Conservation (phyloP, 345 rosid species). For the Camelina neglecta region DNA sequence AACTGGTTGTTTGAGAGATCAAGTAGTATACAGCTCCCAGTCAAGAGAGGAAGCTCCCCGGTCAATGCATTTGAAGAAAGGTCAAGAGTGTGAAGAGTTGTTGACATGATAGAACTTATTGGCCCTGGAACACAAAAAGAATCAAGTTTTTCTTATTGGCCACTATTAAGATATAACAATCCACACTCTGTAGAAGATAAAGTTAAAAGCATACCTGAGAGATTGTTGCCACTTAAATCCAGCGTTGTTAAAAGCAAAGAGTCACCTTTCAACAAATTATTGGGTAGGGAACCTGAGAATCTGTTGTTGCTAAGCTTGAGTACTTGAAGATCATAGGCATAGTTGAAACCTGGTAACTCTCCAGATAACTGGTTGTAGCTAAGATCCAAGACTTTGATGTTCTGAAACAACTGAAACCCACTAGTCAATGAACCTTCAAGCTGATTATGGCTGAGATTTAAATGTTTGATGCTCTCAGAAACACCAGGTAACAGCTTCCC, state of each 20-base stretch:
- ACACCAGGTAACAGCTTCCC: constrained; percentile 77
- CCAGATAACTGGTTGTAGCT: constrained; percentile 94
- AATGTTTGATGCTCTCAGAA: constrained; percentile 73
- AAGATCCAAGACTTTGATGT: constrained; percentile 80
- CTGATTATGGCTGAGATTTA: constrained; percentile 88
- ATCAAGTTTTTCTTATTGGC: constrained; percentile 5
- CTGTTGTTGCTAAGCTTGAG: constrained; percentile 88
- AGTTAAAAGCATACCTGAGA: constrained; percentile 63
- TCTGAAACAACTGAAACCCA: constrained; percentile 74
- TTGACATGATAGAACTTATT: constrained; percentile 77
- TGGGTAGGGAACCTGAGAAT: constrained; percentile 87
- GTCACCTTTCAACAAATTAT: constrained; percentile 87
- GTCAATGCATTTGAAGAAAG: constrained; percentile 79
- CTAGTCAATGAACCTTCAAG: constrained; percentile 78
- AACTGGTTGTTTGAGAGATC: constrained; percentile 89
- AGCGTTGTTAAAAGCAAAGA: constrained; percentile 73
- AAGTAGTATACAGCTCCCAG: constrained; percentile 76
- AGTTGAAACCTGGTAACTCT: constrained; percentile 89
- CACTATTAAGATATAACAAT: constrained; percentile 3
- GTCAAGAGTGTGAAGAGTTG: constrained; percentile 67
- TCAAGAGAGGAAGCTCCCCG: constrained; percentile 89
- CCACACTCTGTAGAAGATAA: constrained; percentile 21
- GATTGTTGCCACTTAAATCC: constrained; percentile 93
- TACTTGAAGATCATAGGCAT: constrained; percentile 87
- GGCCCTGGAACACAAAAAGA: constrained; percentile 63